Evolutionary conservation across 345 rosid species (phyloP).

Genomic region (Salix purpurea): DNA sequence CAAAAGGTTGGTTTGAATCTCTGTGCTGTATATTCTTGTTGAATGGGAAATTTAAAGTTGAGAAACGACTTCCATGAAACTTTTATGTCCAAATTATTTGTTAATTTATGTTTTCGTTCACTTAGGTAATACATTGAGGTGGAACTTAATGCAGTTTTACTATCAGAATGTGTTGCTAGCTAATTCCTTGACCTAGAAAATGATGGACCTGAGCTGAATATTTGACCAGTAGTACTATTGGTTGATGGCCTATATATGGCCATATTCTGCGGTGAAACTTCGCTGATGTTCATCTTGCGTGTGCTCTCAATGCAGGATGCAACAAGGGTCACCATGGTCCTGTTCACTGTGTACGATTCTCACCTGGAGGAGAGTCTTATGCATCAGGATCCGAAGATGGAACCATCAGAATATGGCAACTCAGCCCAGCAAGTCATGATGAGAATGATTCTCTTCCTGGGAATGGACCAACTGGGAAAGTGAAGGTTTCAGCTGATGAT

Average conservation of each 20-base stretch:
- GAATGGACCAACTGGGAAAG: constrained; percentile 20
- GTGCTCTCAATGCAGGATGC: constrained; percentile 53
- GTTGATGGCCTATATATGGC: background rate
- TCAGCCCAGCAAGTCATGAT: constrained; percentile 26
- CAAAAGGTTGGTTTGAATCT: background rate
- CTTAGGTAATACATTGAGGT: background rate
- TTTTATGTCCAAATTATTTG: no score
- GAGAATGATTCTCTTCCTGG: constrained; percentile 13
- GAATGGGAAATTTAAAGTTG: background rate
- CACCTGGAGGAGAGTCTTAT: constrained; percentile 91
- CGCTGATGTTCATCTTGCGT: background rate
- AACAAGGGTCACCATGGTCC: constrained; percentile 99
- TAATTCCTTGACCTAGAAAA: background rate
- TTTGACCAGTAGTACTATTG: background rate
- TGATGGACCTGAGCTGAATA: background rate
- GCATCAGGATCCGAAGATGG: constrained; percentile 99
- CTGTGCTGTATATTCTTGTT: background rate
- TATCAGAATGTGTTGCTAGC: background rate
- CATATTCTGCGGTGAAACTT: background rate
- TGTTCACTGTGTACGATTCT: constrained; percentile 82
- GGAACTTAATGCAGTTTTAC: background rate
- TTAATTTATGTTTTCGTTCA: background rate
- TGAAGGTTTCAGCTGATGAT: constrained; percentile 20
- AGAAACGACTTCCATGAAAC: background rate
- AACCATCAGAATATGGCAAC: constrained; percentile 64